Conservation (phyloP, 176 grass and related monocot genomes). For the Canna indica region DNA sequence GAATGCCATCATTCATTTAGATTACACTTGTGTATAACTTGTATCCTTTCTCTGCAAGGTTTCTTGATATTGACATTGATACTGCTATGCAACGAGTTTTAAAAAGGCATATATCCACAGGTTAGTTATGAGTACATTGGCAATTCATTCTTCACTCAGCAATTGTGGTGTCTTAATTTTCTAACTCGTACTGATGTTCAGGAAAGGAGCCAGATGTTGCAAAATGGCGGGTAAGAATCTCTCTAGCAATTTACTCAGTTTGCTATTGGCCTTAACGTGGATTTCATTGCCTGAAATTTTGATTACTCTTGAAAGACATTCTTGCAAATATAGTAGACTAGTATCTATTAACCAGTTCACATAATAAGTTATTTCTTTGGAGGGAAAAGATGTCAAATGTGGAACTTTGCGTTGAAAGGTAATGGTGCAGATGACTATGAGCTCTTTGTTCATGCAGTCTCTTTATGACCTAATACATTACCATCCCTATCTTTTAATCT, state of each 20-base stretch:
- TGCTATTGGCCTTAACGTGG: neutral
- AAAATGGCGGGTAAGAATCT: slow-evolving; percentile 66
- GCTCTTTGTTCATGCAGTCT: too few relatives aligned
- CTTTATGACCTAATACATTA: too few relatives aligned
- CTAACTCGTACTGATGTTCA: slow-evolving; percentile 24
- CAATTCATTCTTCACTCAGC: slow-evolving; percentile 1
- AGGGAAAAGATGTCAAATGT: neutral
- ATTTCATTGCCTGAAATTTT: slow-evolving; percentile 6
- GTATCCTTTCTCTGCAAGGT: slow-evolving; percentile 32
- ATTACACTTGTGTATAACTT: neutral
- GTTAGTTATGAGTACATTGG: slow-evolving; percentile 25
- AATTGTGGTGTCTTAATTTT: slow-evolving; percentile 1
- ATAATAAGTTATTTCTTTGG: neutral
- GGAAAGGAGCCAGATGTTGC: slow-evolving; percentile 86
- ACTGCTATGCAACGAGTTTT: slow-evolving; percentile 72
- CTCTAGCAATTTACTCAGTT: neutral
- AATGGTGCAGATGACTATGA: too few relatives aligned
- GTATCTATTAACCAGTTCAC: neutral
- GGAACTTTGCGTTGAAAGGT: too few relatives aligned
- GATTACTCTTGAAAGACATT: neutral
- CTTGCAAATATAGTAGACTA: neutral
- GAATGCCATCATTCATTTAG: neutral
- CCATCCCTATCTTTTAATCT: too few relatives aligned
- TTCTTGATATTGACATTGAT: slow-evolving; percentile 85
- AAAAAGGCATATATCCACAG: slow-evolving; percentile 75